phyloP scores from a whole-genome alignment of 1,139 yeast species.

The Scheffersomyces segobiensis region DNA sequence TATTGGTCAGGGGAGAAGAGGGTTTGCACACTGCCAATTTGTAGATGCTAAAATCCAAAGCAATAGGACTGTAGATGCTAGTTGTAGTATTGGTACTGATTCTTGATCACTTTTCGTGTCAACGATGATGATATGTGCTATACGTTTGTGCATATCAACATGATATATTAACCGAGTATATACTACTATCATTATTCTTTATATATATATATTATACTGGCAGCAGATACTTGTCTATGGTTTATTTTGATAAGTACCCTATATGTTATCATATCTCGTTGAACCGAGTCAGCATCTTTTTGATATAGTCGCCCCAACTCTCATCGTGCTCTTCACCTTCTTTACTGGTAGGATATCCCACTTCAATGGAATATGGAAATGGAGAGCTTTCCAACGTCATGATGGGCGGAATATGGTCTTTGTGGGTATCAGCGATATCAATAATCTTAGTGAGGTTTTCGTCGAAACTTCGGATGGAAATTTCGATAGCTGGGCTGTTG shows the following conservation, averaged over 20 bases:
- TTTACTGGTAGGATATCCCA: slow-evolving; percentile 9
- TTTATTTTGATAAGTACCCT: not conserved
- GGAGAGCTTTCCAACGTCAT: slow-evolving; percentile 67
- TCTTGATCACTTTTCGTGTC: too few relatives aligned
- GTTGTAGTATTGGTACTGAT: too few relatives aligned
- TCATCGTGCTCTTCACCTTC: slow-evolving; percentile 22
- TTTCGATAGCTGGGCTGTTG: slow-evolving; percentile 14
- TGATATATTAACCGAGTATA: not conserved
- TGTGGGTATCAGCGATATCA: slow-evolving; percentile 52
- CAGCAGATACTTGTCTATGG: not conserved
- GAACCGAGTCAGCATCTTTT: slow-evolving; percentile 39
- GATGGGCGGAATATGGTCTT: slow-evolving; percentile 73
- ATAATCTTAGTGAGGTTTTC: slow-evolving; percentile 47
- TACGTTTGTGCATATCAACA: too few relatives aligned
- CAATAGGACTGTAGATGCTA: too few relatives aligned
- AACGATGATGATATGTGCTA: too few relatives aligned
- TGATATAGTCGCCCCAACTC: slow-evolving; percentile 52
- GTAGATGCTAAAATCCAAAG: slow-evolving; percentile 2
- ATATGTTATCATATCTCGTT: slow-evolving; percentile 2
- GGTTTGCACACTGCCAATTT: slow-evolving; percentile 31
- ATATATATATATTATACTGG: not conserved
- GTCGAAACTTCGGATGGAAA: slow-evolving; percentile 41
- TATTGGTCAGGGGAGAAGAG: slow-evolving; percentile 66
- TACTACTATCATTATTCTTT: not conserved
- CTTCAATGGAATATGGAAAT: slow-evolving; percentile 53